Evolutionary conservation across 1,284 basidiomycete species (phyloP), one percentile per base, ranked within the genome.

Genomic region (Ceratobasidium theobromae): DNA sequence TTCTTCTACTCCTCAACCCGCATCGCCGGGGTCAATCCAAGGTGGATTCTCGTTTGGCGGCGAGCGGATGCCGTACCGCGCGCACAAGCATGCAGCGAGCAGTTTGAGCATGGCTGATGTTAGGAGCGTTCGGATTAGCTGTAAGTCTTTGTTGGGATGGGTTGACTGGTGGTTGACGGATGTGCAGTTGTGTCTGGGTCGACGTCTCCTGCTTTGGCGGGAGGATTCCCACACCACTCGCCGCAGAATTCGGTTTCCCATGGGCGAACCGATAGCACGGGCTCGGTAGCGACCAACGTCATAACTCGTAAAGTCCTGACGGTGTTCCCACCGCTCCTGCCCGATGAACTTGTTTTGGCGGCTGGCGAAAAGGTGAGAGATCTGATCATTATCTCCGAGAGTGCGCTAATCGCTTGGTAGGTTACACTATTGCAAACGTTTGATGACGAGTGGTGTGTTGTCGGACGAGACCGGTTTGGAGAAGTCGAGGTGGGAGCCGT

Each of bases 401-500:
- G 16, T 16, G 16, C 6, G 8, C 6, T 38, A 38, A 38, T 38
- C 35, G 46, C 18, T 21, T 35, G n/a, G 12, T 16, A 62, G 58
- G 51, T 69, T 12, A 69, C 68, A 18, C 57, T 69, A 32, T 28
- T 67, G 8, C 41, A 69, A 48, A 48, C 68, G 1, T 69, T 54
- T 30, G 68, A 69, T 33, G 68, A 69, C 38, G 68, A 66, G 21
- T 69, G 68, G 68, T 69, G 68, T 30, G 66, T 69, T n/a, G 68
- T 69, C 12, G 68, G 58, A 1, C 55, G 68, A 41, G 60, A 62
- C 32, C 66, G 66, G 30, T 65, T 69, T 46, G 68, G 68, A 8
- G 58, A 62, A 23, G 54, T 69, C 18, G 68, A 69, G 18, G 51
- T 69, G 12, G 68, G 68, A 4, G 68, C 68, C 0, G 68, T 69